Base-by-base conservation (phyloP, 768 basidiomycete species). In the Russula foetens region DNA sequence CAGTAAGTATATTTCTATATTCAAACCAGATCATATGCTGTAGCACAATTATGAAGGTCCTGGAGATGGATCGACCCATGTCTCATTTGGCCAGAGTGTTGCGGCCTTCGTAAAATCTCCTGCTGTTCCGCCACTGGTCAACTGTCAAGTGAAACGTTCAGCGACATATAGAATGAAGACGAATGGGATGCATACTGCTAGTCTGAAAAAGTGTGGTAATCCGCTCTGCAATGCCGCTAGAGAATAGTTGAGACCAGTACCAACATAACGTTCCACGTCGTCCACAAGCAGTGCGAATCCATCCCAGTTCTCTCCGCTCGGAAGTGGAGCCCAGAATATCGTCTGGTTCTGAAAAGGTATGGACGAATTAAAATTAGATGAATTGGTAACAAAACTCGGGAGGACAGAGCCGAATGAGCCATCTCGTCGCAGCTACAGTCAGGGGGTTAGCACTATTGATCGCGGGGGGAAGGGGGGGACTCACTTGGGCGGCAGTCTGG, bases 61-160 rank as follows among this genome's bases (percentile, higher is more conserved):
- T 12, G 83, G 76, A 21, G 76, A 71, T 24, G 92, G 84, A 69
- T 90, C 79, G 45, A 83, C 77, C 89, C 89, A 93, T 17, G 89
- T 90, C 53, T 88, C 87, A 69, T 93, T 92, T 2, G 85, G 82
- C 77, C 82, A 86, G 53, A 89, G 73, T 4, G 80, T 84, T 7
- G 88, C 90, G 7, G 90, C 78, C 76, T 81, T 88, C 0, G 92
- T 91, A 67, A 88, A 94, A 71, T 92, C 90, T 17, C 89, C 90
- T 12, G 80, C 69, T 19, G 66, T 67, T 19, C 76, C 78, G 2
- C 71, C 67, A 17, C 68, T 78, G 19, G 75, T 78, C 57, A 79
- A 83, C 84, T 88, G 70, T 49, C 41, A n/a, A 66, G 59, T 77
- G 78, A 79, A n/a, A 28, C 62, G 62, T 17, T 80, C 66, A 21